A percentile compares a stretch with the other conserved stretches of the same genome.
Conservation (phyloP, 2,329 filamentous ascomycete species). For the Hypoxylon sp. region DNA sequence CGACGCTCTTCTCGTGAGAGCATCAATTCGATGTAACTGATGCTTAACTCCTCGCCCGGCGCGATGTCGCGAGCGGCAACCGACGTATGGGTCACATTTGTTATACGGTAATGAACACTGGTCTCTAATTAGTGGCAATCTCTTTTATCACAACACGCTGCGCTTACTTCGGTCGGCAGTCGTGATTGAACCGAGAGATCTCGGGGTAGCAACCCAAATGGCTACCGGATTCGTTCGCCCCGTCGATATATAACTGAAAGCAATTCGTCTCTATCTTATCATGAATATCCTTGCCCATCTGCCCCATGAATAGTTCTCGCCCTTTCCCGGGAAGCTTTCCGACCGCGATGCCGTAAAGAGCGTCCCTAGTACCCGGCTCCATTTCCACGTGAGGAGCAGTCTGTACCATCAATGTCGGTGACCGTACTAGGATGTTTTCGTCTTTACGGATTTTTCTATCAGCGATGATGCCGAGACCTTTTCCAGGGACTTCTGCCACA, state of each 20-base stretch:
- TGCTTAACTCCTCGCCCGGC: conserved; percentile 57
- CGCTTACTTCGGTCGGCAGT: conserved; percentile 60
- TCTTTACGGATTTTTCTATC: conserved; percentile 55
- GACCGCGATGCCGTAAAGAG: conserved; percentile 53
- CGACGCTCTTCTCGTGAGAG: conserved; percentile 51
- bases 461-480: conserved; percentile 57
- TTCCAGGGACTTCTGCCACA: conserved; percentile 52
- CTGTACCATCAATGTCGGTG: conserved; percentile 54
- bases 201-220: conserved; percentile 57
- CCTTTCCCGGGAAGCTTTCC: conserved; percentile 48
- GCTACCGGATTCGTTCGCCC: conserved; percentile 42
- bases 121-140: neutral
- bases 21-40: conserved; percentile 57
- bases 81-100: conserved; percentile 56
- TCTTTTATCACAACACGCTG: neutral
- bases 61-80: conserved; percentile 57
- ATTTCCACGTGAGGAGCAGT: conserved; percentile 39
- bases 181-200: conserved; percentile 57
- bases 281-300: conserved; percentile 53
- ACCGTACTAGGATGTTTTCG: conserved; percentile 55
- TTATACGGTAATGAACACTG: conserved; percentile 56
- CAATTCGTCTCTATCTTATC: conserved; percentile 56
- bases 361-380: conserved; percentile 40
- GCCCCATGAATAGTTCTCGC: conserved; percentile 50
- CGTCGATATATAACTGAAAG: conserved; percentile 56